A percentile compares a stretch with the other conserved stretches of the same genome.
Conservation (phyloP, 2,329 filamentous ascomycete genomes). For the Tolypocladium ophioglossoides region DNA sequence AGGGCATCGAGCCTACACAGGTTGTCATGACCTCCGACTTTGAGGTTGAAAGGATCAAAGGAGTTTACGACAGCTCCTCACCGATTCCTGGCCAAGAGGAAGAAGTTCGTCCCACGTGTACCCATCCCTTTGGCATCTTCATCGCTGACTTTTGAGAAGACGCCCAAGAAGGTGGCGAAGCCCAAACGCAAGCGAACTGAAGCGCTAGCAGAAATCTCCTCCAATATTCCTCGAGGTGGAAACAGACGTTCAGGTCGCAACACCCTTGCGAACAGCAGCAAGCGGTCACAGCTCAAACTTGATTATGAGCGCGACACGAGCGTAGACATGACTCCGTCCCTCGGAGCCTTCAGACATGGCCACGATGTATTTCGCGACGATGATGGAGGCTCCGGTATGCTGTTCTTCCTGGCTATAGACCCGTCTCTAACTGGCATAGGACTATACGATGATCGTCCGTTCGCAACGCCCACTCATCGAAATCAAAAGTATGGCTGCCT, state of each 20-base stretch:
- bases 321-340: slow-evolving; percentile 7
- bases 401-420: not conserved
- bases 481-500: slow-evolving; percentile 14
- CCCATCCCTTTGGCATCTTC: not conserved
- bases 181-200: slow-evolving; percentile 19
- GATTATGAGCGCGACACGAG: slow-evolving; percentile 6
- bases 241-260: slow-evolving; percentile 13
- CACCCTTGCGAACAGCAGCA: slow-evolving; percentile 7
- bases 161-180: slow-evolving; percentile 19
- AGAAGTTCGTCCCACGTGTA: slow-evolving; percentile 27
- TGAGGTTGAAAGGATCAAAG: slow-evolving; percentile 38
- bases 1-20: slow-evolving; percentile 52
- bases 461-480: slow-evolving; percentile 9
- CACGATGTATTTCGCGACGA: slow-evolving; percentile 22
- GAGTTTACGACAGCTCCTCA: slow-evolving; percentile 52
- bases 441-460: slow-evolving; percentile 12
- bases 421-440: slow-evolving; percentile 12
- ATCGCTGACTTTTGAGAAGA: slow-evolving; percentile 10
- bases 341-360: slow-evolving; percentile 10
- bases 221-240: slow-evolving; percentile 19
- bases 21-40: slow-evolving; percentile 48
- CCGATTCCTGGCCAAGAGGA: slow-evolving; percentile 26
- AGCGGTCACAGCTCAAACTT: slow-evolving; percentile 8
- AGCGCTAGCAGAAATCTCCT: slow-evolving; percentile 22
- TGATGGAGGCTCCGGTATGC: slow-evolving; percentile 13